These are phyloP conservation scores for Neoboletus magnificus DNA, from an alignment of 768 basidiomycete species.

Conservation along the genomic window DNA sequence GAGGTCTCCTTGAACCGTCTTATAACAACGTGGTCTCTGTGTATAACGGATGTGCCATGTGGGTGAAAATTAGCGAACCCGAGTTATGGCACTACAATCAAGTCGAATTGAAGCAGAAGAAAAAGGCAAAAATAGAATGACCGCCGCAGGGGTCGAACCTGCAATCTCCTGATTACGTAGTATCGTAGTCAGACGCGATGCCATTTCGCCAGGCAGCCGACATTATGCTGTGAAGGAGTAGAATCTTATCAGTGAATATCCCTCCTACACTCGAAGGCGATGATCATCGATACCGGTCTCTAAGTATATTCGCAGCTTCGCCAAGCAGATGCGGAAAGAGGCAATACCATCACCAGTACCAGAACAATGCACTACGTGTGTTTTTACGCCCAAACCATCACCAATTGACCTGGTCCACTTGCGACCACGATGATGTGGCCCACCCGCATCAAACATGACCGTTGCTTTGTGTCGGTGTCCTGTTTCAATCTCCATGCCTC, in stretches of 20 bases:
- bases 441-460: background rate
- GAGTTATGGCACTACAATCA: background rate
- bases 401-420: background rate
- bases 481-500: background rate
- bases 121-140: slow-evolving; percentile 7
- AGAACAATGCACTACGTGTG: background rate
- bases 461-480: background rate
- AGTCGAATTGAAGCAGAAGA: background rate
- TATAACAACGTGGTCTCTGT: background rate
- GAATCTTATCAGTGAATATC: background rate
- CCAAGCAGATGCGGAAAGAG: background rate
- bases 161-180: slow-evolving; percentile 77
- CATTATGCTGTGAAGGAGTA: rapidly evolving
- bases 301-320: background rate
- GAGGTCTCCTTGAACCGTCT: background rate
- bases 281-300: too few species aligned
- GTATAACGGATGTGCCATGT: too few species aligned
- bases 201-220: slow-evolving; percentile 87
- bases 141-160: slow-evolving; percentile 76
- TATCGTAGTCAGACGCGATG: slow-evolving; percentile 90
- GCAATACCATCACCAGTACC: background rate
- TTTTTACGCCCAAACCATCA: background rate
- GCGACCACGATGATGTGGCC: background rate
- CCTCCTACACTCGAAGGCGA: background rate
- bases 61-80: too few species aligned